phyloP scores from a whole-genome alignment of 2,329 filamentous ascomycete species.

The Apiospora arundinis region DNA sequence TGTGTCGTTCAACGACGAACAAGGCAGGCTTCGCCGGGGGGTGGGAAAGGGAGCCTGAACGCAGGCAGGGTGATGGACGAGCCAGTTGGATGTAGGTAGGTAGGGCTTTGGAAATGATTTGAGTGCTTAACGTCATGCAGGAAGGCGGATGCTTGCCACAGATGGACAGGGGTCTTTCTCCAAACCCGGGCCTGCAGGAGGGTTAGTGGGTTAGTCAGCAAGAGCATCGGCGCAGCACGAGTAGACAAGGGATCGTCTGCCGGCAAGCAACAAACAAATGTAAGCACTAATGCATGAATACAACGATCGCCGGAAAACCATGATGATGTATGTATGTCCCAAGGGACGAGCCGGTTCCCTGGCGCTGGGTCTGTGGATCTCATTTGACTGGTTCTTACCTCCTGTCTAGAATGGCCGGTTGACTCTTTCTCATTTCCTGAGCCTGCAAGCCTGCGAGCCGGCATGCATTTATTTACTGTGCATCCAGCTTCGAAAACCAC shows the following conservation, averaged over 20 bases:
- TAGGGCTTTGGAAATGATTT: neutral
- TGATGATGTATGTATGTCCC: neutral
- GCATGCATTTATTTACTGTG: neutral
- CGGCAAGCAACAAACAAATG: neutral
- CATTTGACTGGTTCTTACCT: neutral
- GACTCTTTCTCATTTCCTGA: neutral
- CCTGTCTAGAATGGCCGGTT: neutral
- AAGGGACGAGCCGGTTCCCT: slow-evolving; percentile 12
- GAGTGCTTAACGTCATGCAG: slow-evolving; percentile 3
- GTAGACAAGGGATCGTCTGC: neutral
- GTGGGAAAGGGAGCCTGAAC: neutral
- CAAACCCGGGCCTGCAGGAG: neutral
- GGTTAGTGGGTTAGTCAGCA: slow-evolving; percentile 14
- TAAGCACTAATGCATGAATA: slow-evolving; percentile 14
- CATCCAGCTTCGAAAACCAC: neutral
- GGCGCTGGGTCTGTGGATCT: neutral
- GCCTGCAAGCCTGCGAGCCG: neutral
- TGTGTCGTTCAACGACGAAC: neutral
- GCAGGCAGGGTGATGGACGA: neutral
- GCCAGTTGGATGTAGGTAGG: slow-evolving; percentile 13
- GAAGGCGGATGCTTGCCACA: neutral
- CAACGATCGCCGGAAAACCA: neutral
- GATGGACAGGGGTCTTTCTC: slow-evolving; percentile 1
- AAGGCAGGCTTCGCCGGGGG: neutral
- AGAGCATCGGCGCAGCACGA: neutral